These are phyloP conservation scores for Protomyces gravidus DNA, from an alignment of 1,139 yeast species.

Conservation along the genomic window DNA sequence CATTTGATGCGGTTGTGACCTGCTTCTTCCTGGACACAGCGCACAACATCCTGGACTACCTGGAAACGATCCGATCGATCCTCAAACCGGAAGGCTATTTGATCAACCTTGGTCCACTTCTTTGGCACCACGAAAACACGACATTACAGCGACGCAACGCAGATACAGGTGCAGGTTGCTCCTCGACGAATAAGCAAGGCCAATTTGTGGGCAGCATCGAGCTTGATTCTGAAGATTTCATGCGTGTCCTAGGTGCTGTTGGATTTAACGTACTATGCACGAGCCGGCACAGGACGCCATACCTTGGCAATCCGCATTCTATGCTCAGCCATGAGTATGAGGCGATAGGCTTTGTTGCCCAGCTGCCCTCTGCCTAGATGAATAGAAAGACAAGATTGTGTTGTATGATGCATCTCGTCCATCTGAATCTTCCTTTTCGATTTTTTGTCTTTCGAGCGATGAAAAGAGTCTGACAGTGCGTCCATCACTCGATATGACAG, in stretches of 20 bases:
- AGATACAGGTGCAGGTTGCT: no score
- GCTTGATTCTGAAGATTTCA: no score
- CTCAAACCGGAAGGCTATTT: constrained; percentile 59
- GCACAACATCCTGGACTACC: constrained; percentile 63
- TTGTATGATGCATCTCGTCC: not conserved
- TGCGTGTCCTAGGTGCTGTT: no score
- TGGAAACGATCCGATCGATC: constrained; percentile 54
- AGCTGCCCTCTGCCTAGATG: no score
- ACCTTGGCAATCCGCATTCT: constrained; percentile 53
- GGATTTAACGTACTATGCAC: no score
- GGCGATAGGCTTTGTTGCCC: constrained; percentile 65
- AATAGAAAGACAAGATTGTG: not conserved
- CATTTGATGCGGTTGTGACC: constrained; percentile 57
- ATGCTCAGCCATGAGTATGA: constrained; percentile 59
- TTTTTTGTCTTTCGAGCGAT: not conserved
- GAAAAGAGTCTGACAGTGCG: not conserved
- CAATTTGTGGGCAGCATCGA: constrained; percentile 54
- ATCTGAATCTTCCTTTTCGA: not conserved
- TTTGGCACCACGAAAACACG: constrained; percentile 78
- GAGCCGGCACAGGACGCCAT: no score
- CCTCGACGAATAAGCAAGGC: constrained; percentile 41
- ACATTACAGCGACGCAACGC: no score
- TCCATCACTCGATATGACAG: constrained; percentile 6
- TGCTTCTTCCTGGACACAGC: constrained; percentile 80
- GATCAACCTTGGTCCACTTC: constrained; percentile 80